Evolutionary conservation across 352 stramenopile genomes (phyloP).

Genomic region (Globisporangium cystogenes): DNA sequence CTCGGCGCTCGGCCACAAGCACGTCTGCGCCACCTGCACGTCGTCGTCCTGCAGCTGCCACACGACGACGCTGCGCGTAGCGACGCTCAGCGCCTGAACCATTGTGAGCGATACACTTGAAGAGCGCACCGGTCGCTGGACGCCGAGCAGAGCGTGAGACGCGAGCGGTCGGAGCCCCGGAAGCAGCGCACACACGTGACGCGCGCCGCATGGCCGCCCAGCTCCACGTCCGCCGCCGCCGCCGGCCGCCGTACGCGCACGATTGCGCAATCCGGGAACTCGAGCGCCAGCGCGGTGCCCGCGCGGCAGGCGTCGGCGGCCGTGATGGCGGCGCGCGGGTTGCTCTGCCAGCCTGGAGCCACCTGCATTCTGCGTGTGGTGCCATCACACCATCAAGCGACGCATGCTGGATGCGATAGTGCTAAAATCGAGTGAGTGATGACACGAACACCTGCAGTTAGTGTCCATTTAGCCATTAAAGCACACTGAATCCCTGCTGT

Average conservation of each 20-base stretch:
- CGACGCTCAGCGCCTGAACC: too few species aligned
- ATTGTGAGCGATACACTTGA: too few species aligned
- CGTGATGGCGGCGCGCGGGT: constrained; percentile 28
- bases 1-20: constrained; percentile 27
- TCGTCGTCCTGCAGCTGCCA: constrained; percentile 38
- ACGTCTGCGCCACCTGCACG: constrained; percentile 20
- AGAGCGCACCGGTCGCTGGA: constrained; percentile 67
- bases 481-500: too few species aligned
- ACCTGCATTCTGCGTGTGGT: constrained; percentile 25
- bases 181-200: constrained; percentile 34
- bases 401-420: not conserved
- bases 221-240: constrained; percentile 28
- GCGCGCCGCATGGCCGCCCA: constrained; percentile 41
- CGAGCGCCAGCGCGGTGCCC: constrained; percentile 41
- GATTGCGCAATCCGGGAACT: constrained; percentile 41
- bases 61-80: constrained; percentile 41
- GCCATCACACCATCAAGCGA: not conserved
- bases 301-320: constrained; percentile 24
- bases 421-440: too few species aligned
- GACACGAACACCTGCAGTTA: too few species aligned
- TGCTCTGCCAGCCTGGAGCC: constrained; percentile 40
- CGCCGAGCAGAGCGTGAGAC: constrained; percentile 41
- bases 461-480: too few species aligned
- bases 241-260: constrained; percentile 23
- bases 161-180: constrained; percentile 1